phyloP scores from a whole-genome alignment of 108 stramenopile genomes.

The Nannochloropsis salina region DNA sequence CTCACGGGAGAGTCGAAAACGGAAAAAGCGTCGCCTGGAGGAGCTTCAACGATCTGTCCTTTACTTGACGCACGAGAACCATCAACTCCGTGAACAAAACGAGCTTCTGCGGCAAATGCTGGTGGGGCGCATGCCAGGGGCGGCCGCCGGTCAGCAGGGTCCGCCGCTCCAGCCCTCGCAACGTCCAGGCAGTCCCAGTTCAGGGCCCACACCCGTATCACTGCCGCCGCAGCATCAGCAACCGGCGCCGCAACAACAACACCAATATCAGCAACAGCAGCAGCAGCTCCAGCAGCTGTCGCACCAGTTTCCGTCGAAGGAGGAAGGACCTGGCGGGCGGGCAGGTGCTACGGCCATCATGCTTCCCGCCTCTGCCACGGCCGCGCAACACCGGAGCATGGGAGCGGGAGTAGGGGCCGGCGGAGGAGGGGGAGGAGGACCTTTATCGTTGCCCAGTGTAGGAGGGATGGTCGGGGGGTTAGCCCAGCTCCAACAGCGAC shows the following conservation, averaged over 20 bases:
- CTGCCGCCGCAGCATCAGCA: not conserved
- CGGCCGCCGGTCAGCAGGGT: not conserved
- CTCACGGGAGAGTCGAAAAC: slow-evolving; percentile 25
- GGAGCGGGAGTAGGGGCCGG: too few relatives aligned
- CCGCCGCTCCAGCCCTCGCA: not conserved
- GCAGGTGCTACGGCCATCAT: not conserved
- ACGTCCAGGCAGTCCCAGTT: too few relatives aligned
- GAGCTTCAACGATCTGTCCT: slow-evolving; percentile 39
- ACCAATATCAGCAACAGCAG: not conserved
- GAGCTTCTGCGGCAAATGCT: slow-evolving; percentile 43
- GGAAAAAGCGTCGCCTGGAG: slow-evolving; percentile 46
- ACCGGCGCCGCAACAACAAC: not conserved
- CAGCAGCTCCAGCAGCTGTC: not conserved
- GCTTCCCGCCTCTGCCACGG: not conserved
- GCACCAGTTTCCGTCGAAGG: not conserved
- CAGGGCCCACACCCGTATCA: too few relatives aligned
- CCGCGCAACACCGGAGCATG: not conserved
- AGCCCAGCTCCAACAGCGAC: not conserved
- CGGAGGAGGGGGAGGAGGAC: not conserved
- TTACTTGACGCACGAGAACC: slow-evolving; percentile 40
- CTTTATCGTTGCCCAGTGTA: not conserved
- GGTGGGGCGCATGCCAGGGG: slow-evolving; percentile 16
- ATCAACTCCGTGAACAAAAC: slow-evolving; percentile 43
- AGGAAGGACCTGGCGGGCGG: not conserved
- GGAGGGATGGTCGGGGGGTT: not conserved